phyloP scores from a whole-genome alignment of 345 rosid species.

The Erodium maritimum region DNA sequence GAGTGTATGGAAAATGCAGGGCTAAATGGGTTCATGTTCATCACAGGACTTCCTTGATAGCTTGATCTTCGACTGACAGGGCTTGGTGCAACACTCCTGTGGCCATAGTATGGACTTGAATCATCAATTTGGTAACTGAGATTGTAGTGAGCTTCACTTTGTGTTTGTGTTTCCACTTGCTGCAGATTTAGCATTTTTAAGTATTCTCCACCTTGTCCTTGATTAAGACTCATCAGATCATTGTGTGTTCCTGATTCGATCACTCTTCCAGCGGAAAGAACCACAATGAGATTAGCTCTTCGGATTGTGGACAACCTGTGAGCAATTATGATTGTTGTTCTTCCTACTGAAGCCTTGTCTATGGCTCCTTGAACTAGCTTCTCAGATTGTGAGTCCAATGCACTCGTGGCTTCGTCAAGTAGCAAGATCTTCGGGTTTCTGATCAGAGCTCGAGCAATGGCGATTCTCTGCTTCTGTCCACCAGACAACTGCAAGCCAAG shows the following conservation, averaged over 20 bases:
- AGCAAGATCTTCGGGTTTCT: slow-evolving; percentile 54
- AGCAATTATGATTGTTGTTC: slow-evolving; percentile 52
- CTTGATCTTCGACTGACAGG: slow-evolving; percentile 36
- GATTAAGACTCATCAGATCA: slow-evolving; percentile 26
- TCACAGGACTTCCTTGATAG: slow-evolving; percentile 26
- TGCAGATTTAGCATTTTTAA: slow-evolving; percentile 39
- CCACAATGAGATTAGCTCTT: slow-evolving; percentile 35
- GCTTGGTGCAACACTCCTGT: slow-evolving; percentile 23
- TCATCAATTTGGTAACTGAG: slow-evolving; percentile 15
- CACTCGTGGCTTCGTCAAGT: slow-evolving; percentile 69
- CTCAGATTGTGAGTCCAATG: slow-evolving; percentile 56
- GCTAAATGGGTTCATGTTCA: slow-evolving; percentile 35
- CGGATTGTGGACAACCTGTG: slow-evolving; percentile 51
- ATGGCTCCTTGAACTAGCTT: slow-evolving; percentile 51
- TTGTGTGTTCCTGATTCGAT: slow-evolving; percentile 51
- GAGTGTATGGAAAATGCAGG: slow-evolving; percentile 51
- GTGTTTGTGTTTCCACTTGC: slow-evolving; percentile 19
- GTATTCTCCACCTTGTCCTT: slow-evolving; percentile 36
- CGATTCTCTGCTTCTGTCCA: slow-evolving; percentile 65
- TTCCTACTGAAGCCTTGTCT: slow-evolving; percentile 46
- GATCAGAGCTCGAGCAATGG: slow-evolving; percentile 55
- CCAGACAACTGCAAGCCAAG: slow-evolving; percentile 62
- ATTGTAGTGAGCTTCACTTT: slow-evolving; percentile 16
- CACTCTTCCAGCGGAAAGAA: slow-evolving; percentile 45
- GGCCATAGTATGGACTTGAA: slow-evolving; percentile 6